phyloP scores from a whole-genome alignment of 2,329 filamentous ascomycete species.

The Cladosporium colombiae region DNA sequence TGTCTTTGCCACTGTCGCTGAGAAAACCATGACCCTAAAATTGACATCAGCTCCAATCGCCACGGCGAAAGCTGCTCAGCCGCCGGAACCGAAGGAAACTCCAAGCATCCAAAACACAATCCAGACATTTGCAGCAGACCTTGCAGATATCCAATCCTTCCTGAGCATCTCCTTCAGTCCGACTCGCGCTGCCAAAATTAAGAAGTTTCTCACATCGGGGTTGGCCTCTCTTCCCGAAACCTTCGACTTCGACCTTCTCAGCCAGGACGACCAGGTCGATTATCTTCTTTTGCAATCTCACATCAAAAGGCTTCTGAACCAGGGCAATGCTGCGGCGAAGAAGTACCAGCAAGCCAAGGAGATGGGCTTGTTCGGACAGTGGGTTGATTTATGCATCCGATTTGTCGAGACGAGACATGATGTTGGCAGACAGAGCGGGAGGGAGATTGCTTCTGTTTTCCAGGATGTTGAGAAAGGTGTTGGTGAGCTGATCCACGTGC shows the following conservation, averaged over 20 bases:
- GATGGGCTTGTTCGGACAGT: not conserved
- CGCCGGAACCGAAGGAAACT: not conserved
- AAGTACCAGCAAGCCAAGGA: not conserved
- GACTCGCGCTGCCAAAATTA: not conserved
- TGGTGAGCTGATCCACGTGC: not conserved
- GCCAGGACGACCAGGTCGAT: not conserved
- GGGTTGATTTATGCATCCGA: not conserved
- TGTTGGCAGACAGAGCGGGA: constrained; percentile 5
- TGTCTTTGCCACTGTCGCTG: no score
- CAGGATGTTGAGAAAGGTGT: not conserved
- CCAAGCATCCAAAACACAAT: not conserved
- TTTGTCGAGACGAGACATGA: not conserved
- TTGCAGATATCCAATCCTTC: not conserved
- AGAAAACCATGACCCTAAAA: not conserved
- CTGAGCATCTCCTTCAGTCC: constrained; percentile 7
- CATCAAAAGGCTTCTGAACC: not conserved
- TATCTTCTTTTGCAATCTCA: constrained; percentile 3
- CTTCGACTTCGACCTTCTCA: not conserved
- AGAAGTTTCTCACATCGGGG: not conserved
- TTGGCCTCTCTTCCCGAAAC: not conserved
- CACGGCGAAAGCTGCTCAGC: not conserved
- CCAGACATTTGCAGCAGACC: constrained; percentile 2
- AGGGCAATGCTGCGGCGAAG: not conserved
- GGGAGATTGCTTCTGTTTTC: not conserved
- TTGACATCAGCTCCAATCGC: not conserved